Conservation (phyloP, 1,284 basidiomycete genomes). For the Cryptococcus sp. region DNA sequence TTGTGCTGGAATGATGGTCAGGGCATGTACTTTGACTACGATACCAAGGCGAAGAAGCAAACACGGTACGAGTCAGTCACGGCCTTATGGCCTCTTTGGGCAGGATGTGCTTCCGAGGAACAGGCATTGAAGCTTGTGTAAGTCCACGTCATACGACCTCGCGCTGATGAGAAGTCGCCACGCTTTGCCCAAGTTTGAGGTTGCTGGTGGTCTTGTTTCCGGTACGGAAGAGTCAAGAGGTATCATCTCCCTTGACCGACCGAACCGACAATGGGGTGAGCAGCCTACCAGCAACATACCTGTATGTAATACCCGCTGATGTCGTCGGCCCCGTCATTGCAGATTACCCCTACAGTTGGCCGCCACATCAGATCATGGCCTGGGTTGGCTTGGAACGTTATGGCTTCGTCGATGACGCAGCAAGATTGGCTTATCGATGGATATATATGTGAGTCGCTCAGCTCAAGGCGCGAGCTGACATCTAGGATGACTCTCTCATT, state of each 20-base stretch:
- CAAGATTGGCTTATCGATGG: slow-evolving; percentile 91
- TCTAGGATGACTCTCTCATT: slow-evolving; percentile 53
- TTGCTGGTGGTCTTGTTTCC: slow-evolving; percentile 90
- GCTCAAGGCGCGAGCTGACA: slow-evolving; percentile 10
- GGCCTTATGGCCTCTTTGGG: slow-evolving; percentile 95
- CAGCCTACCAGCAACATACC: slow-evolving; percentile 1
- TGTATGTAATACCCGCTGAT: neutral
- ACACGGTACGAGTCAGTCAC: slow-evolving; percentile 94
- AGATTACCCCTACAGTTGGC: slow-evolving; percentile 64
- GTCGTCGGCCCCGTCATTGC: neutral
- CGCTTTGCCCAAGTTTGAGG: slow-evolving; percentile 93
- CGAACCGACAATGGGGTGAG: slow-evolving; percentile 93
- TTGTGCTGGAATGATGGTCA: slow-evolving; percentile 97
- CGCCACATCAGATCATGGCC: slow-evolving; percentile 93
- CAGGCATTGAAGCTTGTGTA: slow-evolving; percentile 92
- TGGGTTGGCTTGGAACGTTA: slow-evolving; percentile 98
- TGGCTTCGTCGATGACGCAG: slow-evolving; percentile 90
- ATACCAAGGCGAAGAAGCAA: slow-evolving; percentile 86
- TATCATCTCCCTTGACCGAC: slow-evolving; percentile 89
- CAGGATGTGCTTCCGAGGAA: slow-evolving; percentile 90
- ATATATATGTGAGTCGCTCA: slow-evolving; percentile 74
- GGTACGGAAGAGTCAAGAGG: slow-evolving; percentile 97
- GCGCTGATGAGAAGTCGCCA: slow-evolving; percentile 61
- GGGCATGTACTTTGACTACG: slow-evolving; percentile 94
- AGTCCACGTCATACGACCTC: slow-evolving; percentile 45